A percentile compares a stretch with the other conserved stretches of the same genome.
phyloP scores from a whole-genome alignment of 352 stramenopile genomes.

The Phytophthora hybrid region DNA sequence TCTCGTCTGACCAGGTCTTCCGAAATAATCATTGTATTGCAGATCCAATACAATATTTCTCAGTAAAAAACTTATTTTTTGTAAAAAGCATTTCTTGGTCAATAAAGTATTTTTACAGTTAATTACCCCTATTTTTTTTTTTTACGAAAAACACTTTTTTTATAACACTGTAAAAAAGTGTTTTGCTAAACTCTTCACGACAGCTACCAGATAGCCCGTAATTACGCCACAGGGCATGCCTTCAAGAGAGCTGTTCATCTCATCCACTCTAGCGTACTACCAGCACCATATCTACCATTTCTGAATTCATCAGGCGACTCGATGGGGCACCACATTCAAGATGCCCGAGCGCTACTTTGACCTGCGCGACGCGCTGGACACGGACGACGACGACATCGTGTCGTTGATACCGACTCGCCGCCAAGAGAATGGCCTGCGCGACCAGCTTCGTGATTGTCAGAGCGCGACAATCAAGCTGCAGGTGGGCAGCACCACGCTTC shows the following conservation, averaged over 20 bases:
- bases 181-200: neutral
- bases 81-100: neutral
- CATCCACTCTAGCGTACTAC: neutral
- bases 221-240: neutral
- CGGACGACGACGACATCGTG: neutral
- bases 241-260: neutral
- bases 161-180: neutral
- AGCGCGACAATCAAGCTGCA: too few relatives aligned
- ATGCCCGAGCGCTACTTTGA: too few relatives aligned
- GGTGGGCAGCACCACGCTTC: too few relatives aligned
- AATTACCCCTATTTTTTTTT: neutral
- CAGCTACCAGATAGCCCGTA: neutral
- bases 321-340: too few relatives aligned
- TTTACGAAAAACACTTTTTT: neutral
- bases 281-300: too few relatives aligned
- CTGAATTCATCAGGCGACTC: too few relatives aligned
- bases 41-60: constrained; percentile 9
- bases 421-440: too few relatives aligned
- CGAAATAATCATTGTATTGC: constrained; percentile 15
- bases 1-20: too few relatives aligned
- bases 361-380: too few relatives aligned
- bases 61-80: constrained; percentile 10
- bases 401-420: too few relatives aligned
- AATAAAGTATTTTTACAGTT: neutral
- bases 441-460: too few relatives aligned